Conservation (phyloP, 1,284 basidiomycete species). For the Tilletia setariae region DNA sequence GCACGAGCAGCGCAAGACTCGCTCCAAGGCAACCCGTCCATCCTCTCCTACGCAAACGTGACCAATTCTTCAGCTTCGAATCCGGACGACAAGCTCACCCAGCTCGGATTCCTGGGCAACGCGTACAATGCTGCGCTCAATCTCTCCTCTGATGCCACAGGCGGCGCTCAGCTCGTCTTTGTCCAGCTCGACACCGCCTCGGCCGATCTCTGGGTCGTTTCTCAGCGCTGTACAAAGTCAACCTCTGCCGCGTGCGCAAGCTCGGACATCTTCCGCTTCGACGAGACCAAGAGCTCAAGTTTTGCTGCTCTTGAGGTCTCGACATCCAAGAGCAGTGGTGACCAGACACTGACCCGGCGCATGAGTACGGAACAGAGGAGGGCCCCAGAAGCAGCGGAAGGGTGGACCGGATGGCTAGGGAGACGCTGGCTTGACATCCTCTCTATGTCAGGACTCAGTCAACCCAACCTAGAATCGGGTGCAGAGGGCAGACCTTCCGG, state of each 20-base stretch:
- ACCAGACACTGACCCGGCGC: no score
- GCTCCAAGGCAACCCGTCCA: no score
- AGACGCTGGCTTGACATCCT: no score
- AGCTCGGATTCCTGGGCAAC: conserved; percentile 4
- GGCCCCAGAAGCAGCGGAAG: no score
- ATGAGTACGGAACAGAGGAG: no score
- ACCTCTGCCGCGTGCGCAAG: conserved; percentile 18
- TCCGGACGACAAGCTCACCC: background rate
- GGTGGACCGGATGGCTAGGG: no score
- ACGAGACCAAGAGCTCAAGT: conserved; percentile 21
- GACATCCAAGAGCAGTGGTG: no score
- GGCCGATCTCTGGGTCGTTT: conserved; percentile 36
- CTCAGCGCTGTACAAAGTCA: conserved; percentile 19
- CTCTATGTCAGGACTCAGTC: no score
- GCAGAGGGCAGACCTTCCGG: no score
- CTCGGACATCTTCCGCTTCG: conserved; percentile 22
- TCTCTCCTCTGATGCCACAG: conserved; percentile 24
- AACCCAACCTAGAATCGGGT: no score
- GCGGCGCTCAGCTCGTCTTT: conserved; percentile 26
- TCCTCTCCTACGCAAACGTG: background rate
- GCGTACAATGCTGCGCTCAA: conserved; percentile 33
- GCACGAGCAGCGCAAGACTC: no score
- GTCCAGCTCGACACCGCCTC: conserved; percentile 39
- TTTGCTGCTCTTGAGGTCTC: conserved; percentile 17
- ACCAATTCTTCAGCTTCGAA: background rate